Base-by-base conservation (phyloP, 2,329 filamentous ascomycete species). In the Fusarium pilosicola region DNA sequence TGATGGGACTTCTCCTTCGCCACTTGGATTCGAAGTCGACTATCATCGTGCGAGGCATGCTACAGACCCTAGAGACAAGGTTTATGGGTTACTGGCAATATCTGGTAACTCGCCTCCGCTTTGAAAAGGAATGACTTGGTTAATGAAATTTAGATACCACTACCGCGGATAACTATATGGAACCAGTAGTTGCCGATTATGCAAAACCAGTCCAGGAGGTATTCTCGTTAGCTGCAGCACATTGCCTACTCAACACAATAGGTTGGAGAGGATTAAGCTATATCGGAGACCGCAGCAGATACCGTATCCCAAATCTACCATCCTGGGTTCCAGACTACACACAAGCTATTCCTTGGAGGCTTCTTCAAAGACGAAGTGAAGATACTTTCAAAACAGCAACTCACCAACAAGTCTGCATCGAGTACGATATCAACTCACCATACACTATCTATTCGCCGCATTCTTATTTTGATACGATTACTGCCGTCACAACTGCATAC, bases 301-400 rank as follows among this genome's bases (percentile, higher is more conserved):
- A 46, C 17, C 41, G 7, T 17, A 46, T 58, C 7, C 51, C 34
- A 12, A 14, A 17, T n/a, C 18, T 62, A 38, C 60, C 41, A 26
- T 62, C 60, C 20, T 62, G 60, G 60, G 51, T 62, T 6, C 60
- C 41, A 20, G 60, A 58, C 26, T 62, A 62, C 22, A 62, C 60
- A 18, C 60, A 58, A 39, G 22, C 26, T 58, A 30, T 58, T 10
- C 60, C 51, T 7, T 58, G 60, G 60, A 62, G 60, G 9, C 60
- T 62, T 34, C 51, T 62, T 6, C 51, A 56, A 32, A 30, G 60
- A 46, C 26, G 32, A 18, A 38, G 60, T 28, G 32, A 56, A n/a
- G 51, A 58, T 22, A 46, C 26, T 24, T 62, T 62, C 51, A 57
- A 32, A 8, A 46, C 60, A 10, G 60, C 41, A 39, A 46, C 26